Evolutionary conservation across 2,329 filamentous ascomycete species (phyloP), one percentile per base, ranked within the genome.

Genomic region (Neoscytalidium dimidiatum): DNA sequence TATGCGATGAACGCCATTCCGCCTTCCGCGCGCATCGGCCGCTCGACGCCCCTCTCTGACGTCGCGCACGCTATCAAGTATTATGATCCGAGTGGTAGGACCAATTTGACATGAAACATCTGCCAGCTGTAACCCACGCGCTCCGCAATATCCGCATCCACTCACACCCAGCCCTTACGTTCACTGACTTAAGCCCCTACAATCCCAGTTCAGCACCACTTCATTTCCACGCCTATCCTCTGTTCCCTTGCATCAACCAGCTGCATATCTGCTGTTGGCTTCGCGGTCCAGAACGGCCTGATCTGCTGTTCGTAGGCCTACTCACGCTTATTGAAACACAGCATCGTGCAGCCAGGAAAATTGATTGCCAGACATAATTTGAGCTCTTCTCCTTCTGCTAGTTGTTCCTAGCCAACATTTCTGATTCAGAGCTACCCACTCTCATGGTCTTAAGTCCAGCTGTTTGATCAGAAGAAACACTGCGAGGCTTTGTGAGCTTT

Each of bases 141-240:
- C n/a, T 65, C 19, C 43, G 49, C 21, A 13, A 68, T 41, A 14
- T 43, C 44, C 6, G 66, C 31, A 28, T 31, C 21, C 8, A 26
- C n/a, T 52, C 70, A 74, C 8, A 3, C 38, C 7, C 62, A 3
- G 4, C 68, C 69, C 4, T 63, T 66, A 53, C 71, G 66, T 26
- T 60, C 23, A 53, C 69, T 71, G n/a, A 74, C 35, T 6, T 68
- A 68, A 13, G 74, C 72, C 7, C 14, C 28, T 7, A 52, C 57
- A 7, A 74, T 66, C 3, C 67, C 68, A 9, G 68, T 69, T 8
- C 64, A 51, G 64, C 69, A 67, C 74, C 74, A 76, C 13, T n/a
- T n/a, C n/a, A n/a, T n/a, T n/a, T n/a, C n/a, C n/a, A n/a, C n/a
- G 72, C 69, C 72, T 72, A 74, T 3, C 73, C 72, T 21, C 68